Base-by-base conservation (phyloP, 1,284 basidiomycete genomes). In the Melampsora abietis-canadensis region DNA sequence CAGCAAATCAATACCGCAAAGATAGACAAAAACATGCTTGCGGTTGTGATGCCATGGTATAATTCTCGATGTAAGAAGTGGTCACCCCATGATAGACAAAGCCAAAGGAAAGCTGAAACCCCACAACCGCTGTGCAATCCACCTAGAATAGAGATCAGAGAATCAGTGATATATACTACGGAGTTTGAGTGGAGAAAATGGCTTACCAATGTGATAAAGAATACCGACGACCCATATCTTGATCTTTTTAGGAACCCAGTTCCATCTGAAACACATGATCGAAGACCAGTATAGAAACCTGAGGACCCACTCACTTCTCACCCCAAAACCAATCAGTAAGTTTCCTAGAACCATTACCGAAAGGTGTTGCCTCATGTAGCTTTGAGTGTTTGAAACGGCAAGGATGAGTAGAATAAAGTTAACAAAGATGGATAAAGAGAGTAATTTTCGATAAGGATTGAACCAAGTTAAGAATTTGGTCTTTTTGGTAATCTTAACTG, bases 91-190 rank as follows among this genome's bases (percentile, higher is more conserved):
- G 65, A 68, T 46, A 44, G 48, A 12, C 54, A 59, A n/a, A 60
- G 66, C 47, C 77, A 87, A 86, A 37, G 87, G 86, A 77, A 57
- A 72, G 88, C 88, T 15, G 88, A 88, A 24, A 87, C 80, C 0
- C 88, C 88, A 78, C 89, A 90, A 17, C 89, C 89, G 61, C 86
- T 87, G 78, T 90, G 89, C 76, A 90, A 89, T 30, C 89, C 89
- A 44, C 89, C 89, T 40, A 44, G 14, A n/a, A 1, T 46, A n/a
- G 7, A 65, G 5, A 14, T 10, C 7, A 54, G n/a, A n/a, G 7
- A n/a, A 21, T 54, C n/a, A 21, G 14, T 54, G 1, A 54, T n/a
- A n/a, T 17, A n/a, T 5, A 21, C n/a, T n/a, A 7, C n/a, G n/a
- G 12, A 15, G 4, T 54, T 54, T 21, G 7, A n/a, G 47, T 7